Percentiles rank a stretch among this genome's conserved stretches.
These are phyloP conservation scores for Corrigiola litoralis DNA, from an alignment of 179 eudicot species.

Conservation along the genomic window DNA sequence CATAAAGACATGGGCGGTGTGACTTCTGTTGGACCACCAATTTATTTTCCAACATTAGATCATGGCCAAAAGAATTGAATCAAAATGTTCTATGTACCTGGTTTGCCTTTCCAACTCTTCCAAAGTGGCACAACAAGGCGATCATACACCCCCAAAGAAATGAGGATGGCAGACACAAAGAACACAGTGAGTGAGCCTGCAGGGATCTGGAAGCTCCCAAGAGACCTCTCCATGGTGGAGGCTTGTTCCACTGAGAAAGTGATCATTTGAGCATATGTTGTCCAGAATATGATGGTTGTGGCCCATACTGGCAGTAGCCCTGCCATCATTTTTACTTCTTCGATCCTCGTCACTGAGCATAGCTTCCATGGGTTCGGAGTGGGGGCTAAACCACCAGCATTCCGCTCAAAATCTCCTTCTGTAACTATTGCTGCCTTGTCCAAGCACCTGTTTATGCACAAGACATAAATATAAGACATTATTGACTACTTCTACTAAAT, in stretches of 20 bases:
- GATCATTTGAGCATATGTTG: constrained; percentile 85
- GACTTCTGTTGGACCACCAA: constrained; percentile 4
- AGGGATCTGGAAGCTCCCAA: constrained; percentile 70
- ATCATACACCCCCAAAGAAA: constrained; percentile 65
- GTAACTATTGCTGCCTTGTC: constrained; percentile 86
- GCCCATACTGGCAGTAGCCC: constrained; percentile 78
- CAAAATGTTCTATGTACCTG: constrained; percentile 36
- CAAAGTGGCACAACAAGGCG: constrained; percentile 68
- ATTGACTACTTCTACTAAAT: not conserved
- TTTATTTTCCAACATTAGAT: not conserved
- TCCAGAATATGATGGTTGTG: constrained; percentile 86
- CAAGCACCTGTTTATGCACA: constrained; percentile 38
- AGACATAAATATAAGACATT: not conserved
- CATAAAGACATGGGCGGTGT: constrained; percentile 13
- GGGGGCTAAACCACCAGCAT: not conserved
- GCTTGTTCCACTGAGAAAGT: constrained; percentile 90
- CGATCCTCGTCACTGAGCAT: constrained; percentile 68
- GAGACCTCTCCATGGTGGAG: constrained; percentile 62
- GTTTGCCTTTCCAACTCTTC: constrained; percentile 67
- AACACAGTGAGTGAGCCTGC: constrained; percentile 83
- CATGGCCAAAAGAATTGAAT: constrained; percentile 5
- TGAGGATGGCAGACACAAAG: constrained; percentile 70
- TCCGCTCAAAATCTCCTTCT: constrained; percentile 47
- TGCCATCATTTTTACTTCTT: constrained; percentile 88
- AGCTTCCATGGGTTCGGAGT: constrained; percentile 67